phyloP scores from a whole-genome alignment of 148 eudicot species.

The Drosera capensis region DNA sequence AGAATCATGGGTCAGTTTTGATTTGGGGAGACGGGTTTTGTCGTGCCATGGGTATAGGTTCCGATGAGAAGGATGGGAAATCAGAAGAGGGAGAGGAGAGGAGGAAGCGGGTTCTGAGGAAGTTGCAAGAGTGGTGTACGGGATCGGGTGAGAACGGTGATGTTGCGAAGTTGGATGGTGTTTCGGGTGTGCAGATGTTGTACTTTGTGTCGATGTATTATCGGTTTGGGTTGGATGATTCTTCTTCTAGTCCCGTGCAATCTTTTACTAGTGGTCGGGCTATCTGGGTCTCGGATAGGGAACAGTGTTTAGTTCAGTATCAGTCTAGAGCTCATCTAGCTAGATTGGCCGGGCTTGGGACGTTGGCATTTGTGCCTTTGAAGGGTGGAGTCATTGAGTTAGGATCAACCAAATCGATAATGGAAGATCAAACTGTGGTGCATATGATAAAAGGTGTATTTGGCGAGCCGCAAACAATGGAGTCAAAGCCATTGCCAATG shows the following conservation, averaged over 20 bases:
- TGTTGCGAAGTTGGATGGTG: slow-evolving; percentile 36
- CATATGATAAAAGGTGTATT: slow-evolving; percentile 40
- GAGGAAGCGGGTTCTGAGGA: slow-evolving; percentile 54
- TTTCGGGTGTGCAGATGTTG: slow-evolving; percentile 79
- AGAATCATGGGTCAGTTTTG: slow-evolving; percentile 67
- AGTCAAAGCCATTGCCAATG: slow-evolving; percentile 39
- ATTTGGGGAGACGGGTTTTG: slow-evolving; percentile 98
- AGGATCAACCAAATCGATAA: slow-evolving; percentile 49
- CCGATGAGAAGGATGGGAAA: slow-evolving; percentile 16
- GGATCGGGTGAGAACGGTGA: slow-evolving; percentile 46
- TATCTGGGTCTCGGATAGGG: slow-evolving; percentile 57
- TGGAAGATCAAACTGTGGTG: slow-evolving; percentile 52
- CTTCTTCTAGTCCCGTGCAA: slow-evolving; percentile 62
- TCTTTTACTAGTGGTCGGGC: slow-evolving; percentile 57
- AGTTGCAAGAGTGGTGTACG: slow-evolving; percentile 55
- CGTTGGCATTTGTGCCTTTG: slow-evolving; percentile 64
- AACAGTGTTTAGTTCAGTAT: slow-evolving; percentile 53
- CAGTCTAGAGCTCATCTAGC: slow-evolving; percentile 65
- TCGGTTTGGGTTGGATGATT: slow-evolving; percentile 56
- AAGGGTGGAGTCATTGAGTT: slow-evolving; percentile 79
- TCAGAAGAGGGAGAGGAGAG: slow-evolving; percentile 16
- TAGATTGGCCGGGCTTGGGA: slow-evolving; percentile 35
- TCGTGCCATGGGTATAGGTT: slow-evolving; percentile 18
- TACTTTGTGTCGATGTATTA: slow-evolving; percentile 76
- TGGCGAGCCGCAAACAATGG: slow-evolving; percentile 33